These are phyloP conservation scores for Aspergillus sclerotioniger DNA, from an alignment of 495 filamentous ascomycete genomes.

Conservation along the genomic window DNA sequence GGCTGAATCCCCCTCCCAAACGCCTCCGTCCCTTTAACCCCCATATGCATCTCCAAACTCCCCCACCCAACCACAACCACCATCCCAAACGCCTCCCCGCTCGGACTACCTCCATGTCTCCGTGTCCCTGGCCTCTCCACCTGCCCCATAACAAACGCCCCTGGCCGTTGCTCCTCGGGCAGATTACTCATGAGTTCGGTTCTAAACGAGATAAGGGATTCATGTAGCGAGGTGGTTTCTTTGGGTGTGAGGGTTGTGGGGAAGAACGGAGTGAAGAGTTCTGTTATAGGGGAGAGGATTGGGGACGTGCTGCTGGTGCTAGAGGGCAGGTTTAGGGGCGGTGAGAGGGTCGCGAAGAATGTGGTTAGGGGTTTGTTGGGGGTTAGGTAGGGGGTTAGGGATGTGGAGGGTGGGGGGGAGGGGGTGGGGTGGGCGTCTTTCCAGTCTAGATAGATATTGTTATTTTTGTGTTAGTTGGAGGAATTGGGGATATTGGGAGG, in stretches of 20 bases:
- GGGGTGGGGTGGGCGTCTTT: conserved; percentile 30
- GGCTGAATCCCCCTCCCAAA: conserved; percentile 43
- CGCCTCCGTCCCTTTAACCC: conserved; percentile 42
- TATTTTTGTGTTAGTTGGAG: background rate
- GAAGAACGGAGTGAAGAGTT: conserved; percentile 36
- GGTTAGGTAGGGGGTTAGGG: conserved; percentile 30
- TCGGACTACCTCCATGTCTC: conserved; percentile 32
- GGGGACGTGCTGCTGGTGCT: conserved; percentile 8
- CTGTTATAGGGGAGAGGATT: conserved; percentile 36
- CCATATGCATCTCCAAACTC: conserved; percentile 50
- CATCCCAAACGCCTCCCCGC: conserved; percentile 36
- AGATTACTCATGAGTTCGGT: conserved; percentile 30
- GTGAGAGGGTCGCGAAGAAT: conserved; percentile 35
- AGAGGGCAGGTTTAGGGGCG: conserved; percentile 16
- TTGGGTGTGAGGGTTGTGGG: conserved; percentile 24
- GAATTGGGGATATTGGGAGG: background rate
- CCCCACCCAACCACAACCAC: conserved; percentile 53
- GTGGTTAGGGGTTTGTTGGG: conserved; percentile 17
- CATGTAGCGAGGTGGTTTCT: conserved; percentile 24
- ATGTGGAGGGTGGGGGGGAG: conserved; percentile 9
- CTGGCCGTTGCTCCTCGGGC: conserved; percentile 31
- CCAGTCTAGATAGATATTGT: too few species aligned
- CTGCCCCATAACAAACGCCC: conserved; percentile 44
- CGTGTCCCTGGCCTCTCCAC: conserved; percentile 42
- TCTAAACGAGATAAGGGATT: conserved; percentile 34